phyloP scores from a whole-genome alignment of 1,284 basidiomycete genomes.

The Ustilago hordei region DNA sequence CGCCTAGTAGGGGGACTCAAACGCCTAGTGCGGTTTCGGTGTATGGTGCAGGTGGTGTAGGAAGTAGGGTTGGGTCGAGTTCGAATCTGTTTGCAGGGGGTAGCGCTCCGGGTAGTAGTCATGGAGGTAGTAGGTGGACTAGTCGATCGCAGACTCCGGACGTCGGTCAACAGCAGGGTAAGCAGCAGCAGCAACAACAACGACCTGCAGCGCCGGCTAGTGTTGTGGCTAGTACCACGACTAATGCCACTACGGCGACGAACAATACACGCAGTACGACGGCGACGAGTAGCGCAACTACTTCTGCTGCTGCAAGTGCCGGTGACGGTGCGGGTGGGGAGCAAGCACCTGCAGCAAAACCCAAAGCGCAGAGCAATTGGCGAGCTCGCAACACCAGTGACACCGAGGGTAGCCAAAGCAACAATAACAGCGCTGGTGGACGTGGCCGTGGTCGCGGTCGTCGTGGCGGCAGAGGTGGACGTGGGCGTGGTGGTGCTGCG shows the following conservation, averaged over 20 bases:
- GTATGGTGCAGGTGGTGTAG: conserved; percentile 22
- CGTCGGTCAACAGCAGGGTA: not conserved
- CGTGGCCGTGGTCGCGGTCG: conserved; percentile 14
- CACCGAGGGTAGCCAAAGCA: conserved; percentile 7
- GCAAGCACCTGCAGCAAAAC: not conserved
- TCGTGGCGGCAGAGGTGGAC: conserved; percentile 10
- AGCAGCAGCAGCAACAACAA: not conserved
- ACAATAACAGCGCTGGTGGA: not conserved
- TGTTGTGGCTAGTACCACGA: conserved; percentile 18
- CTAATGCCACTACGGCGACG: conserved; percentile 10
- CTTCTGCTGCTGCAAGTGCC: too few species aligned
- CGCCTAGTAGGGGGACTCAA: not conserved
- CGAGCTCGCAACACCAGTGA: conserved; percentile 7
- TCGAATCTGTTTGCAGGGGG: conserved; percentile 13
- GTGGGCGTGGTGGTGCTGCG: not conserved
- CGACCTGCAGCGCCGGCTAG: conserved; percentile 5
- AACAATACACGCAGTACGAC: not conserved
- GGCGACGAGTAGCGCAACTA: not conserved
- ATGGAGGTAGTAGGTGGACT: conserved; percentile 47
- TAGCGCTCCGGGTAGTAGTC: conserved; percentile 37
- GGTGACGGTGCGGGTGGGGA: not conserved
- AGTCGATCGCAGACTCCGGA: conserved; percentile 48
- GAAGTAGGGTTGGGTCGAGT: conserved; percentile 26
- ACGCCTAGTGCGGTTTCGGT: not conserved
- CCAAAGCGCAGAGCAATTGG: conserved; percentile 11